Evolutionary conservation across 2,329 filamentous ascomycete species (phyloP), one percentile per base, ranked within the genome.

Genomic region (Ophiostoma quercus): DNA sequence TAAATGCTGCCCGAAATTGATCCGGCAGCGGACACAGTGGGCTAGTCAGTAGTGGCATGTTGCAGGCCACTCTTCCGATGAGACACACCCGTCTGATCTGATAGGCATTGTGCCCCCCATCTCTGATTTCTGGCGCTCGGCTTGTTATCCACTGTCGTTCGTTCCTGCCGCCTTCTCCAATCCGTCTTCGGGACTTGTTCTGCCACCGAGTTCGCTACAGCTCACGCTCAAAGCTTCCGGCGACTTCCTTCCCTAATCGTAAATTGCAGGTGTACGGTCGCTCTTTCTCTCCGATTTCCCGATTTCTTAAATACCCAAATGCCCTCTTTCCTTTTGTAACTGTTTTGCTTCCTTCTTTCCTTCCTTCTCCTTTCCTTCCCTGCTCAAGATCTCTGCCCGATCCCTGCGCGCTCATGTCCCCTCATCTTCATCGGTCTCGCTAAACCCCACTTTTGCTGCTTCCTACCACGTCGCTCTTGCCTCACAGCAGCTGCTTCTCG

Each of bases 351-450:
- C 57, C 57, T 32, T 39, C 62, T 39, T 19, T 9, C 19, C 39
- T 16, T 6, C 12, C 25, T 32, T 60, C 8, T 11, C 32, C 62
- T 65, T 41, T 34, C 32, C 22, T 11, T 39, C 39, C 6, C 29
- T 63, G 5, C 6, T 34, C 32, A 34, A 62, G 25, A 32, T 32
- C 22, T 34, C 51, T 16, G n/a, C 39, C 34, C 34, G 62, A 34
- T 22, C 16, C 62, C n/a, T 39, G 62, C 32, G 32, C 29, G 29
- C 60, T 65, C n/a, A 41, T 34, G 34, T 65, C 62, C 29, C 62
- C 62, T 65, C 62, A 65, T 41, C 62, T 22, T 65, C 62, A 65
- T 65, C 62, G 32, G 29, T 63, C 32, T 63, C 60, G 60, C 60
- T 19, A 37, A 39, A 41, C 62, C 34, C 62, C 62, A 65, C 62